phyloP scores from a whole-genome alignment of 192 early-diverging fungal genomes.

The Coemansia sp. region DNA sequence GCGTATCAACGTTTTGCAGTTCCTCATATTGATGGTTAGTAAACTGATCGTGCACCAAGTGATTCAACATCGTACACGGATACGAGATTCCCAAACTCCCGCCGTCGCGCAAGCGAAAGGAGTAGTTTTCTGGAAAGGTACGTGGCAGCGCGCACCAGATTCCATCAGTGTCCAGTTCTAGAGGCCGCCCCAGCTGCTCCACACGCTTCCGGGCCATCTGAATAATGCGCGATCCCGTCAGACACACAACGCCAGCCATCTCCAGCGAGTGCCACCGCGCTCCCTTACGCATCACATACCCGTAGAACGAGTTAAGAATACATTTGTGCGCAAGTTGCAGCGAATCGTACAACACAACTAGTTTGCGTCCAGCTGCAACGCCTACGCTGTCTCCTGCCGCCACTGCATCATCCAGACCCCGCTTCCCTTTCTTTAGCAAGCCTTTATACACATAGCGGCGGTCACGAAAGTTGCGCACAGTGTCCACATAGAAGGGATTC shows the following conservation, averaged over 20 bases:
- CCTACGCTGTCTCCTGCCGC: conserved; percentile 63
- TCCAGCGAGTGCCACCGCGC: conserved; percentile 98
- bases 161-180: conserved; percentile 98
- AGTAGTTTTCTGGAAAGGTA: conserved; percentile 90
- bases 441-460: conserved; percentile 98
- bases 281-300: conserved; percentile 99
- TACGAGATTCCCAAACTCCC: conserved; percentile 91
- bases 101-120: conserved; percentile 72
- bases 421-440: conserved; percentile 88
- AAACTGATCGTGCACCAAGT: conserved; percentile 92
- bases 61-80: conserved; percentile 98
- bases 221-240: conserved; percentile 95
- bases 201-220: conserved; percentile 92
- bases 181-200: conserved; percentile 88
- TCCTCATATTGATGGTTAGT: conserved; percentile 97
- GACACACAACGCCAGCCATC: conserved; percentile 98
- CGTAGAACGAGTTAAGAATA: conserved; percentile 93
- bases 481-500: conserved; percentile 97
- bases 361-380: conserved; percentile 82
- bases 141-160: conserved; percentile 97
- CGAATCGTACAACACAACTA: conserved; percentile 95
- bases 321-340: conserved; percentile 98
- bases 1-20: conserved; percentile 58
- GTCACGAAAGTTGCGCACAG: conserved; percentile 94
- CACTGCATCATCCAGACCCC: conserved; percentile 71